Percentiles rank a stretch among this genome's conserved stretches.
These are phyloP conservation scores for Botrytis pseudocinerea DNA, from an alignment of 2,329 filamentous ascomycete species.

Conservation along the genomic window DNA sequence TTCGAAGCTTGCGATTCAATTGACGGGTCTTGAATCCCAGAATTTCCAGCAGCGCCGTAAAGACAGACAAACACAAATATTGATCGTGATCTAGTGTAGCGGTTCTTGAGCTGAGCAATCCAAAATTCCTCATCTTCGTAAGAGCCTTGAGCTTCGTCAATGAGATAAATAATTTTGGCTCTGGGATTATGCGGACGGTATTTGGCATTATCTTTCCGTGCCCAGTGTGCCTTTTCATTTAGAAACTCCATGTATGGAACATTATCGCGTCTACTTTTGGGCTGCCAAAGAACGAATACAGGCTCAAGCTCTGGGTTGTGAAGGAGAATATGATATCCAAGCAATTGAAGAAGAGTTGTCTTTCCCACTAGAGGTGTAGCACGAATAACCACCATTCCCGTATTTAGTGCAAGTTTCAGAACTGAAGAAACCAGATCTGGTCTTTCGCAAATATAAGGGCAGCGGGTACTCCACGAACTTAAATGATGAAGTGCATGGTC, in stretches of 20 bases:
- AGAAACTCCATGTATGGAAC: not conserved
- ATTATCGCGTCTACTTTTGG: not conserved
- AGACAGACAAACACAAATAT: conserved; percentile 11
- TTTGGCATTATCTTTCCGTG: not conserved
- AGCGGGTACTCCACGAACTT: not conserved
- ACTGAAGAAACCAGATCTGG: not conserved
- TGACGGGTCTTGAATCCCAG: not conserved
- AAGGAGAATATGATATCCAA: not conserved
- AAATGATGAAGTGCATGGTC: not conserved
- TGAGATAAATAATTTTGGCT: not conserved
- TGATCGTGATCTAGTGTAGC: not conserved
- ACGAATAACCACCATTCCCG: conserved; percentile 6
- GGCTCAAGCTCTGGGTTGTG: not conserved
- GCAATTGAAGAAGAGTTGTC: not conserved
- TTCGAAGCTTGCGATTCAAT: not conserved
- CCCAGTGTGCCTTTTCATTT: not conserved
- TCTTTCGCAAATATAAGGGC: not conserved
- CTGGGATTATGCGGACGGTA: not conserved
- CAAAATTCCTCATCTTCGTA: conserved; percentile 4
- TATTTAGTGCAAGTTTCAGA: not conserved
- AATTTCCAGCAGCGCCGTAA: not conserved
- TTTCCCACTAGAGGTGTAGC: conserved; percentile 2
- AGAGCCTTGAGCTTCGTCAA: conserved; percentile 5
- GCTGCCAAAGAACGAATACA: not conserved
- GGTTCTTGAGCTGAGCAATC: not conserved